These are phyloP conservation scores for Dioszegia crocea DNA, from an alignment of 768 basidiomycete species.

Conservation along the genomic window DNA sequence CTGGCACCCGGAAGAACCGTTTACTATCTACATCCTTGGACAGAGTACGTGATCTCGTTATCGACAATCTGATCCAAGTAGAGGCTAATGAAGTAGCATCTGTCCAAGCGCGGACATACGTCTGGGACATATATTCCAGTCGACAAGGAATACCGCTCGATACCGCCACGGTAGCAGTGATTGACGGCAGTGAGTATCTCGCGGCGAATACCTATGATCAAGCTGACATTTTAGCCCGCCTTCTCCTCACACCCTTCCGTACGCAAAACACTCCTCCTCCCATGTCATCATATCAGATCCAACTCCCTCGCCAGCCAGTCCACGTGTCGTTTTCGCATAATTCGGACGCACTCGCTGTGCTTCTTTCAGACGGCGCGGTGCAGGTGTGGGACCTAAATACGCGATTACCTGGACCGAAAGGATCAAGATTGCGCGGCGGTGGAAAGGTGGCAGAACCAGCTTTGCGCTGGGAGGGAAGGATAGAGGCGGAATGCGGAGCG, in stretches of 20 bases:
- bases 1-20: constrained; percentile 83
- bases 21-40: constrained; percentile 65
- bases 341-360: constrained; percentile 60
- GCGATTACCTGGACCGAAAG: constrained; percentile 51
- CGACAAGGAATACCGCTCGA: constrained; percentile 61
- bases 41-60: constrained; percentile 57
- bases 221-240: constrained; percentile 56
- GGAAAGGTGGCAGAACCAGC: constrained; percentile 46
- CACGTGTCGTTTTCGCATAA: constrained; percentile 63
- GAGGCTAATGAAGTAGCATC: constrained; percentile 49
- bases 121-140: constrained; percentile 74
- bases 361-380: constrained; percentile 68
- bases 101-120: constrained; percentile 59
- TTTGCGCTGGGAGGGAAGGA: constrained; percentile 18
- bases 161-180: constrained; percentile 79
- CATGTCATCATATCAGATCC: constrained; percentile 67
- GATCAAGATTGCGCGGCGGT: constrained; percentile 38
- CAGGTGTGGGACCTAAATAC: constrained; percentile 69
- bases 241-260: constrained; percentile 87
- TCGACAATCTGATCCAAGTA: neutral
- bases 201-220: neutral
- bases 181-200: constrained; percentile 71
- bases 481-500: constrained; percentile 16
- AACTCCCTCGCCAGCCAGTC: constrained; percentile 55
- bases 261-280: constrained; percentile 97